These are phyloP conservation scores for Lyophyllum atratum DNA, from an alignment of 768 basidiomycete genomes.

Conservation along the genomic window DNA sequence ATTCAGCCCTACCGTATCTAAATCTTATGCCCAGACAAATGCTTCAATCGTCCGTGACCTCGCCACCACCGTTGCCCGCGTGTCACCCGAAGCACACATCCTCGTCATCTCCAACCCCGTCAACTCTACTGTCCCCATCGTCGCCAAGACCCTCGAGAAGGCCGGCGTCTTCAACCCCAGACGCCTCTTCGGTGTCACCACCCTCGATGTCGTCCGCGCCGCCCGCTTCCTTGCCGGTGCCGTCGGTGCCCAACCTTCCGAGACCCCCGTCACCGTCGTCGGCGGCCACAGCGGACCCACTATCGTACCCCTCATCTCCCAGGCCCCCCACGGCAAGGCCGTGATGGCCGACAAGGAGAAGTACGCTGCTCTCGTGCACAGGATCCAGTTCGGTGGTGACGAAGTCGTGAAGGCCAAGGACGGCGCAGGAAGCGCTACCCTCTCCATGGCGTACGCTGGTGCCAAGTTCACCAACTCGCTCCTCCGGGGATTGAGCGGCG, in stretches of 20 bases:
- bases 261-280: slow-evolving; percentile 80
- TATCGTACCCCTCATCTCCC: slow-evolving; percentile 94
- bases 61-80: slow-evolving; percentile 82
- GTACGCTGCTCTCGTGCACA: slow-evolving; percentile 79
- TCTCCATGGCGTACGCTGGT: slow-evolving; percentile 95
- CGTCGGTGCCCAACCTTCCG: slow-evolving; percentile 60
- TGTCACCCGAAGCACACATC: slow-evolving; percentile 88
- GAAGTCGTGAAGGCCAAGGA: slow-evolving; percentile 99
- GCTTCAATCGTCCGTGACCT: slow-evolving; percentile 98
- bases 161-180: slow-evolving; percentile 90
- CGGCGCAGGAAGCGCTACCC: slow-evolving; percentile 89
- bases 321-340: slow-evolving; percentile 68
- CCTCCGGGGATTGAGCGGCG: slow-evolving; percentile 84
- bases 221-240: slow-evolving; percentile 85
- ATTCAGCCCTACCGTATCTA: background rate
- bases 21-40: slow-evolving; percentile 65
- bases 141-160: slow-evolving; percentile 88
- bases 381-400: slow-evolving; percentile 98
- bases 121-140: slow-evolving; percentile 97
- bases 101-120: slow-evolving; percentile 99
- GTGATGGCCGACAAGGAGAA: slow-evolving; percentile 74
- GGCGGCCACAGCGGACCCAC: slow-evolving; percentile 98
- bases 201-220: slow-evolving; percentile 96
- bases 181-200: slow-evolving; percentile 94
- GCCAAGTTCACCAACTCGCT: slow-evolving; percentile 86